Evolutionary conservation across 441 rosid genomes (phyloP).

Genomic region (Biscutella auriculata): DNA sequence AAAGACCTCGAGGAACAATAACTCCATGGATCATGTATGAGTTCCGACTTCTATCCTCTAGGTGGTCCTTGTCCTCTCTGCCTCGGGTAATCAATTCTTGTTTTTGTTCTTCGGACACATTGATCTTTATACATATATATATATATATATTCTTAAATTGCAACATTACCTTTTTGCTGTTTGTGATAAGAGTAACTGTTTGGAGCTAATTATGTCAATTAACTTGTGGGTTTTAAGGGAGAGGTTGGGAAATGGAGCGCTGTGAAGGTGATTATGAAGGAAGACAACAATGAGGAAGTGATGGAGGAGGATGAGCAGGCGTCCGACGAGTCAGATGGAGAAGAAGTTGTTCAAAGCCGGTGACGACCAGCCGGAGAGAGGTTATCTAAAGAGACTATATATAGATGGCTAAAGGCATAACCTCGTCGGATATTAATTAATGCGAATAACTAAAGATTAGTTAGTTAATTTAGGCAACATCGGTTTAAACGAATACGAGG

Average conservation of each 20-base stretch:
- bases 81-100: conserved; percentile 4
- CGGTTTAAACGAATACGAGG: too few relatives aligned
- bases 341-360: conserved; percentile 28
- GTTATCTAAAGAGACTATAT: too few relatives aligned
- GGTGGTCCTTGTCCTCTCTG: conserved; percentile 10
- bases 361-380: not conserved
- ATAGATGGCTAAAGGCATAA: too few relatives aligned
- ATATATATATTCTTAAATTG: too few relatives aligned
- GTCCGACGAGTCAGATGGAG: conserved; percentile 27
- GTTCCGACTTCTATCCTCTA: conserved; percentile 19
- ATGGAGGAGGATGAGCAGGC: conserved; percentile 11
- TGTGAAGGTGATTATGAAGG: conserved; percentile 20
- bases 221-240: not conserved
- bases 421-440: too few relatives aligned
- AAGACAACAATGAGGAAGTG: conserved; percentile 19
- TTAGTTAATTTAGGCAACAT: too few relatives aligned
- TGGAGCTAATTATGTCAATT: too few relatives aligned
- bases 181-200: too few relatives aligned
- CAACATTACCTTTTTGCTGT: too few relatives aligned
- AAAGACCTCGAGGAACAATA: conserved; percentile 21
- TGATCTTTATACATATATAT: too few relatives aligned
- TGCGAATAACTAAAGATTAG: too few relatives aligned
- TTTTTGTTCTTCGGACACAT: too few relatives aligned
- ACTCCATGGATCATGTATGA: conserved; percentile 29
- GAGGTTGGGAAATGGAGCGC: conserved; percentile 25